Evolutionary conservation across 2,329 filamentous ascomycete species (phyloP), one percentile per base, ranked within the genome.

Genomic region (Stachybotrys chartarum): DNA sequence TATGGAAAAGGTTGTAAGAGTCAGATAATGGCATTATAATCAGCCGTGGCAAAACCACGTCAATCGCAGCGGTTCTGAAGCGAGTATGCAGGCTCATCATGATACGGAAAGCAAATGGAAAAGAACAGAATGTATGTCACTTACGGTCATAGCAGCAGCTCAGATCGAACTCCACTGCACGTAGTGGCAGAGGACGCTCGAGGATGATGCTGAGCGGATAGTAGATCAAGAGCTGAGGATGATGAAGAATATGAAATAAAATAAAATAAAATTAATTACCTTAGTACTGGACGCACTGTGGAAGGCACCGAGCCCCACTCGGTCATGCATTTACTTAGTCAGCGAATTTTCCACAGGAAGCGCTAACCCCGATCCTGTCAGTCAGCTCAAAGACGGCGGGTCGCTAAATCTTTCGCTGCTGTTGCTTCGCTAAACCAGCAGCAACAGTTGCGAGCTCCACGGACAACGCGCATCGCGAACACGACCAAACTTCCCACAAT

Each of bases 1-100:
- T n/a, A n/a, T 47, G 45, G 11, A 8, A 47, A 17, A 6, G 7
- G 17, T 47, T 49, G 51, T 45, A 53, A 54, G 57, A 54, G 57
- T 75, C 73, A 75, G 73, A 63, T 42, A 64, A 65, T 68, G 66
- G 74, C 72, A 70, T 66, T 74, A 55, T 70, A 67, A 73, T 76
- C 75, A 75, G 60, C 48, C 72, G 71, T 72, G 72, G 71, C 68
- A 68, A 65, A 70, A 68, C 72, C 68, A 72, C 68, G 70, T 77
- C 72, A 75, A 74, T 73, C 74, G 75, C 75, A 77, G 75, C 75
- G 75, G 75, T 77, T 76, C 75, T 77, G 72, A 75, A 73, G 72
- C 71, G 71, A 72, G 57, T 62, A 68, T 72, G 71, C 70, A 63
- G 68, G 54, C 63, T 75, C 73, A 77, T 77, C 74, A 77, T 71